These are phyloP conservation scores for Cordyceps javanica DNA, from an alignment of 2,329 filamentous ascomycete species.

Conservation along the genomic window DNA sequence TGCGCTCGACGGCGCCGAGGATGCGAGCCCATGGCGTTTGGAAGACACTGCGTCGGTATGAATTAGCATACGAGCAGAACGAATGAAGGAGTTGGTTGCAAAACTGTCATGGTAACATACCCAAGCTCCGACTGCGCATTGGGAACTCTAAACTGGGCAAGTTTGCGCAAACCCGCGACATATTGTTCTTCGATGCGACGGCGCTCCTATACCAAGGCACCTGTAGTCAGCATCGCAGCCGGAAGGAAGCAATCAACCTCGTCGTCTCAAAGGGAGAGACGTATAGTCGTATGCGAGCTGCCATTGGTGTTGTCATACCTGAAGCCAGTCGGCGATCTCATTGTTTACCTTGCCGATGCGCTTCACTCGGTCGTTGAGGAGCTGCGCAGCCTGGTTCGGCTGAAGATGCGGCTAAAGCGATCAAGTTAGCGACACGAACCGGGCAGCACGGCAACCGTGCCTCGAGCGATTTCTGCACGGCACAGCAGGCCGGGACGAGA, in stretches of 20 bases:
- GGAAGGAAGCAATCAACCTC: background rate
- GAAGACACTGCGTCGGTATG: constrained; percentile 61
- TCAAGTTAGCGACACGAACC: constrained; percentile 1
- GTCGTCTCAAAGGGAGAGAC: too few species aligned
- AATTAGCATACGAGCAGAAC: background rate
- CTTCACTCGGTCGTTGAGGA: constrained; percentile 81
- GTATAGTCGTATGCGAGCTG: background rate
- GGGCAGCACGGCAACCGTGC: background rate
- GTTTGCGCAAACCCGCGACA: constrained; percentile 71
- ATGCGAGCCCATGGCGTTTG: constrained; percentile 86
- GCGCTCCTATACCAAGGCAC: constrained; percentile 61
- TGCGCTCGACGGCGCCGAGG: constrained; percentile 67
- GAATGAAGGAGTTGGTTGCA: background rate
- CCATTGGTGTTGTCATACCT: constrained; percentile 51
- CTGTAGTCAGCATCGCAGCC: background rate
- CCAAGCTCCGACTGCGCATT: constrained; percentile 77
- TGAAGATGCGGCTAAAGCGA: constrained; percentile 64
- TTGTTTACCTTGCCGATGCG: constrained; percentile 79
- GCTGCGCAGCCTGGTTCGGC: constrained; percentile 72
- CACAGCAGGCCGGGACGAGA: background rate
- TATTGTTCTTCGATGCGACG: constrained; percentile 89
- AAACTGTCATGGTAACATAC: constrained; percentile 55
- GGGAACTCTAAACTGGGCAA: constrained; percentile 67
- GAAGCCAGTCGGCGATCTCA: constrained; percentile 94
- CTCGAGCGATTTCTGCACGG: background rate